Base-by-base conservation (phyloP, 106 monocot genomes). In the Dendrobium chrysotoxum region DNA sequence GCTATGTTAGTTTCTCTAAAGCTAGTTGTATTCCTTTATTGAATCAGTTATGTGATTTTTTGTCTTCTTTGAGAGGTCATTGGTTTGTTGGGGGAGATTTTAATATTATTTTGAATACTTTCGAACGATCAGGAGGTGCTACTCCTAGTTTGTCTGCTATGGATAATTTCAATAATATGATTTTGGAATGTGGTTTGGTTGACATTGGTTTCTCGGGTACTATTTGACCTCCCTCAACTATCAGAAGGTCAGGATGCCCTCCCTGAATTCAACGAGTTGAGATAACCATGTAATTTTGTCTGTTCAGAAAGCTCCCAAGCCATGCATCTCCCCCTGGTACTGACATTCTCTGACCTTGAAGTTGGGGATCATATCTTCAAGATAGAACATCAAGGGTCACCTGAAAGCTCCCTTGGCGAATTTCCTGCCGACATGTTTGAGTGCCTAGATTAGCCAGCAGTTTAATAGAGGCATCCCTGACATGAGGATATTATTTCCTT, bases 341-440 rank as follows among this genome's bases (percentile, higher is more conserved):
- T 76, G 16, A 85, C 90, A 2, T 81, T 83, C 53, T 81, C 79
- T 2, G 79, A 81, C 5, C 15, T 71, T 21, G 82, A 73, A 7
- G 38, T 7, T 21, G 70, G n/a, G 0, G 50, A 31, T 35, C 80
- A 73, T 7, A 46, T 5, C 17, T 15, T 20, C 5, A 77, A 45
- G 61, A 70, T 13, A 1, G 79, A 23, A 72, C 72, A 40, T 42
- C 40, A 15, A 5, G 76, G 18, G 11, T 82, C 70, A 15, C 78
- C 81, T 28, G 89, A 86, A 21, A 79, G 73, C 74, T 85, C 85
- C 83, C 88, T 93, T 45, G 83, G 86, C 12, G 92, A 93, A 40
- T 85, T 93, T 35, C 85, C 90, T 46, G n/a, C n/a, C n/a, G 90
- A 90, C 28, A 83, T 93, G 90, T 88, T 88, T 38, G 88, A 93